Evolutionary conservation across 2,329 filamentous ascomycete species (phyloP).

Genomic region (Neonectria coccinea): DNA sequence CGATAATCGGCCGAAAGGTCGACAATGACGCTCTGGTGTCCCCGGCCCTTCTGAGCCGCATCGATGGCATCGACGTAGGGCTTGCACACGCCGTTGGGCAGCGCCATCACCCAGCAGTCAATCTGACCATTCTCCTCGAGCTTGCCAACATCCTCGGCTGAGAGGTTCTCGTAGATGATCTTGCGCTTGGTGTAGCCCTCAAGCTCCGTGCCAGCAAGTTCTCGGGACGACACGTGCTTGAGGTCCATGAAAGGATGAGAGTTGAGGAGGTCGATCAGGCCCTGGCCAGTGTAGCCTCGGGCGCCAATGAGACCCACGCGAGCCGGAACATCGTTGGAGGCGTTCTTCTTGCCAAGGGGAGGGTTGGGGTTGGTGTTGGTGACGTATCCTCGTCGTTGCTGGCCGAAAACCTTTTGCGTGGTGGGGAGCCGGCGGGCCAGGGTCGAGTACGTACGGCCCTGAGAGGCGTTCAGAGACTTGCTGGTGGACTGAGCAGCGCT

Average conservation of each 20-base stretch:
- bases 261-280: conserved; percentile 88
- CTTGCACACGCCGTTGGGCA: conserved; percentile 94
- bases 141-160: conserved; percentile 84
- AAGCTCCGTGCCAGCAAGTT: conserved; percentile 87
- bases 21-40: conserved; percentile 79
- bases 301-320: conserved; percentile 87
- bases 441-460: conserved; percentile 39
- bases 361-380: conserved; percentile 80
- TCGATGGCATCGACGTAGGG: conserved; percentile 92
- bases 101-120: conserved; percentile 97
- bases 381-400: conserved; percentile 38
- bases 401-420: conserved; percentile 30
- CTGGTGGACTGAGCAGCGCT: conserved; percentile 79
- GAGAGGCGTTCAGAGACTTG: conserved; percentile 55
- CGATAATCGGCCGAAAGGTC: conserved; percentile 98
- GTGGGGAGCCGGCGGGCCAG: conserved; percentile 7
- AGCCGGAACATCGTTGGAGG: conserved; percentile 81
- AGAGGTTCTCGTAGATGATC: conserved; percentile 91
- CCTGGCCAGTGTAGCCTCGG: conserved; percentile 93
- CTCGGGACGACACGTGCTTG: conserved; percentile 90
- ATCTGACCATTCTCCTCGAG: conserved; percentile 88
- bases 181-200: conserved; percentile 92
- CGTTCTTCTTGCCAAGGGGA: conserved; percentile 88
- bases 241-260: conserved; percentile 91
- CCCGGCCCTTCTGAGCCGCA: conserved; percentile 67